Conservation (phyloP, 192 early-diverging fungal genomes). For the Rhizophagus clarus region DNA sequence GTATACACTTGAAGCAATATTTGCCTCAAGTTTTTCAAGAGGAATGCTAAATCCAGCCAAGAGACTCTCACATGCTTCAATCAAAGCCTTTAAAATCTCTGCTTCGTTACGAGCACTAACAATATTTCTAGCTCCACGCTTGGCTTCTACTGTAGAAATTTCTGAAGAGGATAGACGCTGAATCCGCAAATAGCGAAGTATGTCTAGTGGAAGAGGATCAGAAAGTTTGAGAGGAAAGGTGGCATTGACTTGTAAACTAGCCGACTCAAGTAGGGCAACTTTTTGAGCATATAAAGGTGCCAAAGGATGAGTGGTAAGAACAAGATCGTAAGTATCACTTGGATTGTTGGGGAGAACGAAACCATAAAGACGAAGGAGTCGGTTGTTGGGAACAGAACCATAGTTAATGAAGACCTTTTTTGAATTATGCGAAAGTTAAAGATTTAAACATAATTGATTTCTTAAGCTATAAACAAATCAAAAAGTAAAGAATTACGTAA, state of each 20-base stretch:
- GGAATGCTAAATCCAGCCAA: constrained; percentile 30
- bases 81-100: constrained; percentile 40
- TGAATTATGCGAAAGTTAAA: neutral
- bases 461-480: neutral
- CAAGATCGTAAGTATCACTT: constrained; percentile 40
- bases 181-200: constrained; percentile 46
- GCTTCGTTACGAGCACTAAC: constrained; percentile 39
- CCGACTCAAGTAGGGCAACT: constrained; percentile 29
- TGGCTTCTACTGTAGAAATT: constrained; percentile 8
- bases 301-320: constrained; percentile 33
- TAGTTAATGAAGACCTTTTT: constrained; percentile 44
- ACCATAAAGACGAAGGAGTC: constrained; percentile 43
- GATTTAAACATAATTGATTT: neutral
- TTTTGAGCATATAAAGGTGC: constrained; percentile 46
- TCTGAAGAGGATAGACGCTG: constrained; percentile 37
- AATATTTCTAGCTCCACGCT: neutral
- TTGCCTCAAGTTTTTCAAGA: constrained; percentile 9
- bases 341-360: constrained; percentile 42
- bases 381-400: constrained; percentile 39
- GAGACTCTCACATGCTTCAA: constrained; percentile 38
- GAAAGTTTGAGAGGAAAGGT: constrained; percentile 35
- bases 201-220: constrained; percentile 38
- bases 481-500: neutral
- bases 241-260: constrained; percentile 20
- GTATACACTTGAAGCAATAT: neutral